A percentile compares a stretch with the other conserved stretches of the same genome.
Evolutionary conservation across 345 rosid genomes (phyloP).

Genomic region (Camelina sativa): DNA sequence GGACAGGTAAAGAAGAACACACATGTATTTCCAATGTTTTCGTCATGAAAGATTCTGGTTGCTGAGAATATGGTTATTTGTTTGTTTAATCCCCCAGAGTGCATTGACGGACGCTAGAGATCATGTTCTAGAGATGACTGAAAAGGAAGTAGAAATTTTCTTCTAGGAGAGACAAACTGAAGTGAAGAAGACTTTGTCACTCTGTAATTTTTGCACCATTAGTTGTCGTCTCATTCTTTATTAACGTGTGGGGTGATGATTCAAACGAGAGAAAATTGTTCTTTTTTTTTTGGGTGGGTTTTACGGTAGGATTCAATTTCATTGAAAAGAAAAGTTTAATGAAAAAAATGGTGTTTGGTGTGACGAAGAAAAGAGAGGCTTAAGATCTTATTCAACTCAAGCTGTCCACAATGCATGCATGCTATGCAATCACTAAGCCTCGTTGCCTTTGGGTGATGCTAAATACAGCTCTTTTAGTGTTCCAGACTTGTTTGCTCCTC

Average conservation of each 20-base stretch:
- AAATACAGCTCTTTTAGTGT: too few relatives aligned
- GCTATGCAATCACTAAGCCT: too few relatives aligned
- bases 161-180: constrained; percentile 51
- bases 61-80: background rate
- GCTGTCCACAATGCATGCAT: too few relatives aligned
- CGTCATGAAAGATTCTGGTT: background rate
- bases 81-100: constrained; percentile 55
- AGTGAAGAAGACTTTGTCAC: constrained; percentile 16
- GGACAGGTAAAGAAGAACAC: constrained; percentile 71
- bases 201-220: constrained; percentile 32
- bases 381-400: too few relatives aligned
- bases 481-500: too few relatives aligned
- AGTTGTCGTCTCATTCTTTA: constrained; percentile 22
- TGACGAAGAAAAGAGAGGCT: background rate
- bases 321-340: background rate
- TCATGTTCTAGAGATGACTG: constrained; percentile 94
- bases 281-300: background rate
- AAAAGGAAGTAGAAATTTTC: constrained; percentile 82
- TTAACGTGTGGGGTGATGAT: constrained; percentile 6
- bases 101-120: constrained; percentile 89
- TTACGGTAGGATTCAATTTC: background rate
- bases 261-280: background rate
- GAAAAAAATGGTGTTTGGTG: background rate
- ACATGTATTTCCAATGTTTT: background rate
- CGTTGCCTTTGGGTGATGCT: too few relatives aligned